Evolutionary conservation across 2,329 filamentous ascomycete species (phyloP).

Genomic region (Xylaria arbuscula): DNA sequence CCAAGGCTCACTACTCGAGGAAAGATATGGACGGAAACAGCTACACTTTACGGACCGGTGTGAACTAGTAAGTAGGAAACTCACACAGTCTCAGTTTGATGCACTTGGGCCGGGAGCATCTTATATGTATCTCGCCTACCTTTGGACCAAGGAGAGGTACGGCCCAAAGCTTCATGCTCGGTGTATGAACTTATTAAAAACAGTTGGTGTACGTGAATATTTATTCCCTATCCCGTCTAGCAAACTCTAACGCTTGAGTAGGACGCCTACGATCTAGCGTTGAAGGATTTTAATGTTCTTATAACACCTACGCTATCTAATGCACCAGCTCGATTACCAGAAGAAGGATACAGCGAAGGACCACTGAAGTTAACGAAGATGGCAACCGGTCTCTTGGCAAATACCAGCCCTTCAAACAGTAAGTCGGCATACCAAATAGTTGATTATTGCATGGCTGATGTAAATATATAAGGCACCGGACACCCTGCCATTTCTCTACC

Average conservation of each 20-base stretch:
- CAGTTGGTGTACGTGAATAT: constrained; percentile 34
- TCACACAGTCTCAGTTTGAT: constrained; percentile 46
- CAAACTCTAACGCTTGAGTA: constrained; percentile 18
- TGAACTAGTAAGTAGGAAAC: constrained; percentile 38
- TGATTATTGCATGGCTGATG: constrained; percentile 3
- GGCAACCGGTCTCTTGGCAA: constrained; percentile 40
- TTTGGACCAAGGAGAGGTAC: constrained; percentile 44
- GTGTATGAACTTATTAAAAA: constrained; percentile 44
- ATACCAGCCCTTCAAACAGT: constrained; percentile 44
- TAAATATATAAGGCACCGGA: constrained; percentile 39
- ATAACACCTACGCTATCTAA: constrained; percentile 47
- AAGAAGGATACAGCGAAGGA: constrained; percentile 31
- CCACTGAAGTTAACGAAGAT: constrained; percentile 36
- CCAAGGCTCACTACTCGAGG: constrained; percentile 40
- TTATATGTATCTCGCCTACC: constrained; percentile 43
- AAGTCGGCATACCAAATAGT: constrained; percentile 15
- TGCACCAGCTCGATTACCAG: constrained; percentile 38
- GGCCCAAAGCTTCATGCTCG: constrained; percentile 42
- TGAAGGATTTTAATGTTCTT: constrained; percentile 45
- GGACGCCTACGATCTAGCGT: constrained; percentile 45
- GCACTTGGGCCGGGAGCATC: constrained; percentile 44
- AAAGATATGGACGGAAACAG: constrained; percentile 42
- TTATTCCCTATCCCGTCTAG: background rate
- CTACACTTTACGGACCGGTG: constrained; percentile 44
- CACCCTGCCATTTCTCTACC: constrained; percentile 48